phyloP scores from a whole-genome alignment of 805 yeast species.

The Yarrowia bubula region DNA sequence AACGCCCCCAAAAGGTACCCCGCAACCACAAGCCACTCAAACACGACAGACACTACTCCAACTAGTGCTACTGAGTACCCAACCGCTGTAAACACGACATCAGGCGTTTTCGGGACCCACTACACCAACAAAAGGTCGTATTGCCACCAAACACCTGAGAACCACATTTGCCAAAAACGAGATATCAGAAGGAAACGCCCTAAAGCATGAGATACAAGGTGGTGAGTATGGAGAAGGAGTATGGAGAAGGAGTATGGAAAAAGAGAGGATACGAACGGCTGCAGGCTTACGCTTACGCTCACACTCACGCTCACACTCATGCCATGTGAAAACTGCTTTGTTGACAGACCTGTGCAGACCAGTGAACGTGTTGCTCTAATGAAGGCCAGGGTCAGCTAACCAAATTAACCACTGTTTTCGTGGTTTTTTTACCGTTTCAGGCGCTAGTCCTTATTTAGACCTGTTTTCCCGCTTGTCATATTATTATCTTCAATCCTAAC shows the following conservation, averaged over 20 bases:
- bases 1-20: neutral
- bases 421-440: neutral
- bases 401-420: no score
- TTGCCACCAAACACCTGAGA: neutral
- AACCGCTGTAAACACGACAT: neutral
- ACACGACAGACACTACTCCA: no score
- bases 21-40: neutral
- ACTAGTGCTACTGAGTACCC: no score
- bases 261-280: no score
- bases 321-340: neutral
- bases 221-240: no score
- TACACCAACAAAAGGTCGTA: neutral
- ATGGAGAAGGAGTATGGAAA: no score
- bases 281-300: no score
- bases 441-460: neutral
- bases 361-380: neutral
- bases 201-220: constrained; percentile 16
- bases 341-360: neutral
- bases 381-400: no score
- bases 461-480: neutral
- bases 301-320: no score
- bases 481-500: neutral
- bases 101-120: neutral
- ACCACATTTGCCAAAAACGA: neutral
- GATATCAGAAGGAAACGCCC: neutral